Evolutionary conservation across 306 rosid species (phyloP).

Genomic region (Dicorynia guianensis): DNA sequence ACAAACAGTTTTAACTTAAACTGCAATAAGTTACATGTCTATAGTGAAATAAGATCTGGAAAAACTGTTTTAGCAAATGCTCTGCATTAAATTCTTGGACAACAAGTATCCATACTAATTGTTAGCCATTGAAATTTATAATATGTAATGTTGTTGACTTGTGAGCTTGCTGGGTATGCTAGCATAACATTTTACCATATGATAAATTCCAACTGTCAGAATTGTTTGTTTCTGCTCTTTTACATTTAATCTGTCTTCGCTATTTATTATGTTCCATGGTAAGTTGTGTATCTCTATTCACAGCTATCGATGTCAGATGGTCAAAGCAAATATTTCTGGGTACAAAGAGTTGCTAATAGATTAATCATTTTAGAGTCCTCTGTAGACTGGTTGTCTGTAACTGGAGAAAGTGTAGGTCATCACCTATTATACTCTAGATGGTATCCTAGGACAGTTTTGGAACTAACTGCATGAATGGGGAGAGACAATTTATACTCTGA

Average conservation of each 20-base stretch:
- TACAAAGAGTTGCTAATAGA: background rate
- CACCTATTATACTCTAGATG: background rate
- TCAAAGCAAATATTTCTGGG: background rate
- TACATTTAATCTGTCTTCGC: constrained; percentile 25
- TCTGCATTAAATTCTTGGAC: background rate
- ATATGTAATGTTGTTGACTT: background rate
- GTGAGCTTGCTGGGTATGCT: background rate
- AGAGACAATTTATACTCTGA: background rate
- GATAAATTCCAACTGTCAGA: background rate
- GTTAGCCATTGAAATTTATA: background rate
- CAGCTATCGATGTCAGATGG: background rate
- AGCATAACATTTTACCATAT: background rate
- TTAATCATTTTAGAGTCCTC: background rate
- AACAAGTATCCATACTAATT: background rate
- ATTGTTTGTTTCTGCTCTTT: background rate
- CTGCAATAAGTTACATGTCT: background rate
- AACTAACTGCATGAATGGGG: background rate
- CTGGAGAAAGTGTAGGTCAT: background rate
- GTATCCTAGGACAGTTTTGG: background rate
- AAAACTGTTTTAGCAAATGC: too few relatives aligned
- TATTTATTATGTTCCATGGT: background rate
- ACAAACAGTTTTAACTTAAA: background rate
- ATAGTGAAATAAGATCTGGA: background rate
- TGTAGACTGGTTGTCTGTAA: background rate
- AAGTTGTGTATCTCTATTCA: background rate